Evolutionary conservation across 257 asterid species (phyloP).

Genomic region (Hygrophila difformis): DNA sequence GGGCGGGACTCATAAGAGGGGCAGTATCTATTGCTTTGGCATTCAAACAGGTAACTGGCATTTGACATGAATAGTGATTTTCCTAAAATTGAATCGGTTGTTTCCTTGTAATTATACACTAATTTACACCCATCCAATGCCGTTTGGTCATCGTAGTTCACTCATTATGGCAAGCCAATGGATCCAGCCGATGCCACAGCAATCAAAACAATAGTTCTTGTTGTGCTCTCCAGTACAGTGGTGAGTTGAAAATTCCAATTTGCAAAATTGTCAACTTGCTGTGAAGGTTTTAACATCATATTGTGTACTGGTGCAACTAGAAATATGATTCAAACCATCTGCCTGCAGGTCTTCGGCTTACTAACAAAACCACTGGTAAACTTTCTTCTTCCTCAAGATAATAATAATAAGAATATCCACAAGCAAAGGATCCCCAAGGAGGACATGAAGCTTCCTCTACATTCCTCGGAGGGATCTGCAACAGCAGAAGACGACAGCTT

Average conservation of each 20-base stretch:
- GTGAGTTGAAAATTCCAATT: constrained; percentile 35
- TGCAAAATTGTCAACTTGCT: not conserved
- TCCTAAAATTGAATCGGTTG: no score
- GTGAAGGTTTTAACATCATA: no score
- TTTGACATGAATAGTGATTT: no score
- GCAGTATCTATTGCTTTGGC: constrained; percentile 97
- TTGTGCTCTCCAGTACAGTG: constrained; percentile 71
- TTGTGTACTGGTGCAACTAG: no score
- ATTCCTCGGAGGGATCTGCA: constrained; percentile 83
- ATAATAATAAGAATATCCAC: constrained; percentile 33
- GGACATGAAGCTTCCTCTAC: constrained; percentile 67
- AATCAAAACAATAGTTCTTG: constrained; percentile 57
- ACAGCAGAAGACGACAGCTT: constrained; percentile 55
- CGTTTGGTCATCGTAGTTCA: constrained; percentile 43
- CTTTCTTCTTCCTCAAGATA: constrained; percentile 45
- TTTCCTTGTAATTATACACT: no score
- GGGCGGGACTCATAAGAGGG: constrained; percentile 99
- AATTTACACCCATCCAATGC: no score
- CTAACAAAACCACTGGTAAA: constrained; percentile 68
- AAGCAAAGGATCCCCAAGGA: constrained; percentile 62
- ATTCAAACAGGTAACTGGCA: constrained; percentile 82
- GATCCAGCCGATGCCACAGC: constrained; percentile 59
- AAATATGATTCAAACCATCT: no score
- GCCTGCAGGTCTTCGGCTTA: constrained; percentile 72
- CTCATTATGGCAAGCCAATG: constrained; percentile 59